Base-by-base conservation (phyloP, 2,329 filamentous ascomycete genomes). In the Ceratocystis harringtonii region DNA sequence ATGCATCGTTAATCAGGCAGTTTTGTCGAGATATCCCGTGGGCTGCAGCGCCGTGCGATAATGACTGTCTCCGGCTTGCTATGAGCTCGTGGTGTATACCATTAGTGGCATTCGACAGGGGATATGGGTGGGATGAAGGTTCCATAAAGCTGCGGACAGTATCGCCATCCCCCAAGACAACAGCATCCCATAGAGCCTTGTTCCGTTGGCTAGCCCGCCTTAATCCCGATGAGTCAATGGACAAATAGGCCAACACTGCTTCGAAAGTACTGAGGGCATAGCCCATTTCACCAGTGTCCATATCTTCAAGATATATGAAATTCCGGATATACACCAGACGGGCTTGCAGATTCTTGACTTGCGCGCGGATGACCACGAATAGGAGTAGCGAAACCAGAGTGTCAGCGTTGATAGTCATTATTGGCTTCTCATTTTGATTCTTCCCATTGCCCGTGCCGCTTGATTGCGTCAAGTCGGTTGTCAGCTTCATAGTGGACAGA, bases 291-390 rank as follows among this genome's bases (percentile, higher is more conserved):
- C 94, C 94, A 68, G 86, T 95, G 70, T 99, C 94, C 7, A 99
- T 91, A 75, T 99, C 94, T 70, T 97, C 94, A 62, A 96, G 92
- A 75, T 96, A 99, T 70, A 96, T 94, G 72, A 96, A 99, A 71
- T 95, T 90, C 55, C 92, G 88, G 81, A 97, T 96, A 73, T 97
- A 99, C n/a, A 88, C 80, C 60, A 99, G 78, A 22, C 92, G 84
- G 2, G 94, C 91, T 71, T 96, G 90, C 7, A 99, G 79, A 74
- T 96, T 87, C 67, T 89, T 85, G 30, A 95, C 85, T 68, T 94
- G 89, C 10, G 92, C 90, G 68, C 92, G 84, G 68, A 99, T 97
- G 10, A 99, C 89, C 17, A 99, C 91, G 68, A 95, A 86, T 22
- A 99, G 80, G 15, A 99, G 80, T 67, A 99, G 77, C 0, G 94